Evolutionary conservation across 1,284 basidiomycete genomes (phyloP), one percentile per base, ranked within the genome.

Genomic region (Porogramme epimiltina): DNA sequence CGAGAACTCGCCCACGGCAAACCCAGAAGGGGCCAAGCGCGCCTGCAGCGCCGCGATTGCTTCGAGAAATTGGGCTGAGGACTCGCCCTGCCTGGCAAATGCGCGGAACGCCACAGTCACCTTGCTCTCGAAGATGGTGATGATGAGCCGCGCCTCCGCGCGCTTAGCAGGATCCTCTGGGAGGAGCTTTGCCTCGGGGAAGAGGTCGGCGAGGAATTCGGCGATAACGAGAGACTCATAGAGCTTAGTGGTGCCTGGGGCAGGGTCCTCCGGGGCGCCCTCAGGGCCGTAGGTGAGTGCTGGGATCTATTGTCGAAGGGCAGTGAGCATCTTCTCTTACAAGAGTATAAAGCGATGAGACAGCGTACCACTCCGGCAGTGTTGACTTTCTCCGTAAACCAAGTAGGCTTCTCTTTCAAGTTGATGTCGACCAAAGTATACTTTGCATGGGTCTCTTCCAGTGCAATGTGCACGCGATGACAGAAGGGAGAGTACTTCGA

Each of bases 161-260:
- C 80, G 78, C 8, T 64, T 59, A 20, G 81, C 72, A 0, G 82
- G 80, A 59, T 83, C 75, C 9, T 70, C 66, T 0, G 82, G 80
- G 5, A 84, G 71, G 22, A 84, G 69, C 2, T 58, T 58, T 0
- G 72, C 68, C 10, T 71, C 57, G 0, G 77, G 79, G 61, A 67
- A 76, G 38, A 80, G 62, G 58, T 85, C 82, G 8, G 79, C 78
- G 47, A 84, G 58, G 67, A 85, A 82, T 61, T 85, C 82, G 51
- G 85, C 68, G 42, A 85, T 73, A 22, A 85, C 73, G 33, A 78
- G 73, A 1, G 81, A 84, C 60, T 87, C 84, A 18, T 78, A 72
- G 47, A 87, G 66, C 64, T 84, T 84, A 47, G 66, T 55, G 0
- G 81, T 81, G 16, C 81, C 76, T 0, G 79, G 74, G 2, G 80